Base-by-base conservation (phyloP, 306 rosid genomes). In the Fagus sylvatica region DNA sequence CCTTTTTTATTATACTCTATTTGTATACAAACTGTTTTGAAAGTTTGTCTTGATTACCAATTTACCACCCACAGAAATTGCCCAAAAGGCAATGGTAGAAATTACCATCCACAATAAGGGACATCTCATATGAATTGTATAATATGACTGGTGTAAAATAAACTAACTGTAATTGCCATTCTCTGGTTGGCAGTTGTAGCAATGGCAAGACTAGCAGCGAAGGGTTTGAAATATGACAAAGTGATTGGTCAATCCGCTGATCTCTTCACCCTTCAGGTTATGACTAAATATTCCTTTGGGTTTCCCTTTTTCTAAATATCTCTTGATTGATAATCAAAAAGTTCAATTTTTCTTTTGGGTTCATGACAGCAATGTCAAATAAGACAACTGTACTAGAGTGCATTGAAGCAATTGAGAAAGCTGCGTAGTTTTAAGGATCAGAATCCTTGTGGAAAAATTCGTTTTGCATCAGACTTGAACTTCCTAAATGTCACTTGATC, bases 131-230 rank as follows among this genome's bases (percentile, higher is more conserved):
- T 17, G 71, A 36, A 65, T 65, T 1, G 32, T 36, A n/a, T 37
- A 39, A 65, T 65, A 17, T 65, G 71, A 39, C 16, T 8, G 49
- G 48, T 39, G 42, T 3, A 7, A 22, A 36, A 65, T 9, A 16
- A 17, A 65, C 17, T 61, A 61, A 71, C 56, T 55, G 48, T 61
- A 32, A 33, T 36, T 68, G 59, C 46, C 11, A 54, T 56, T 72
- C 40, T 75, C 65, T 93, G 99, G 86, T 85, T 91, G 88, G 94
- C 99, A 72, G 91, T 87, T 37, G 94, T 95, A 75, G 90, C 99
- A 78, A 95, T 93, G 99, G 96, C 96, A 76, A 97, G 97, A 83
- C 81, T 95, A 10, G 97, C 94, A 17, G 94, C 98, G 7, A 96
- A 93, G 87, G 98, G 99, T 77, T 84, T 95, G 75, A 83, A 87